Conservation (phyloP, 257 asterid genomes). For the Plantago ovata region DNA sequence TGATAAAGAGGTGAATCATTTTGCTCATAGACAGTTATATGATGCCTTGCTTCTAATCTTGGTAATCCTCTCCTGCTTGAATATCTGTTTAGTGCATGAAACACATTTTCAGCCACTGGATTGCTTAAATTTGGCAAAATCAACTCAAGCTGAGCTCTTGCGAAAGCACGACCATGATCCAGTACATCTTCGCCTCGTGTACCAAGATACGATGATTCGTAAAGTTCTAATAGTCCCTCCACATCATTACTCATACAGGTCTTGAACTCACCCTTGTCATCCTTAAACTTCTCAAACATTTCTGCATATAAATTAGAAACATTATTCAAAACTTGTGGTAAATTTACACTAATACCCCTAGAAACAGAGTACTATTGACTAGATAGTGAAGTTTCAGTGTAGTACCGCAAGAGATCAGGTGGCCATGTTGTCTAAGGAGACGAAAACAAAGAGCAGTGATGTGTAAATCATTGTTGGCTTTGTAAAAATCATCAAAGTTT, state of each 20-base stretch:
- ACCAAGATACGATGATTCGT: constrained; percentile 38
- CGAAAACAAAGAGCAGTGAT: constrained; percentile 22
- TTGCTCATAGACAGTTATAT: constrained; percentile 25
- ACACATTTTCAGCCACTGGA: constrained; percentile 14
- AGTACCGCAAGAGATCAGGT: constrained; percentile 23
- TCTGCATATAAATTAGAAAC: constrained; percentile 12
- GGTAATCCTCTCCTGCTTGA: constrained; percentile 26
- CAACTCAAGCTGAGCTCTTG: constrained; percentile 10
- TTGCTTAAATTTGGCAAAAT: constrained; percentile 9
- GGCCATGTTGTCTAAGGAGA: constrained; percentile 28
- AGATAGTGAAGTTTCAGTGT: no score
- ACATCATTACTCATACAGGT: neutral
- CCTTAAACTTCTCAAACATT: constrained; percentile 29
- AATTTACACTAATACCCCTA: no score
- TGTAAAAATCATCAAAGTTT: constrained; percentile 14
- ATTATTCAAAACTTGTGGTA: no score
- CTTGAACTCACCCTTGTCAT: constrained; percentile 20
- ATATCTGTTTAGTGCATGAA: constrained; percentile 18
- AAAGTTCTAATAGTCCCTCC: constrained; percentile 25
- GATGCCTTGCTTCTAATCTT: constrained; percentile 27
- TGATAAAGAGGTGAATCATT: constrained; percentile 5
- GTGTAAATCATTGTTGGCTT: constrained; percentile 14
- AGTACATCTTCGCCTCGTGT: constrained; percentile 30
- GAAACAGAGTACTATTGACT: no score
- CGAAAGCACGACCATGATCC: constrained; percentile 27